phyloP scores from a whole-genome alignment of 1,284 basidiomycete species.

The Puccinia brachypodii region DNA sequence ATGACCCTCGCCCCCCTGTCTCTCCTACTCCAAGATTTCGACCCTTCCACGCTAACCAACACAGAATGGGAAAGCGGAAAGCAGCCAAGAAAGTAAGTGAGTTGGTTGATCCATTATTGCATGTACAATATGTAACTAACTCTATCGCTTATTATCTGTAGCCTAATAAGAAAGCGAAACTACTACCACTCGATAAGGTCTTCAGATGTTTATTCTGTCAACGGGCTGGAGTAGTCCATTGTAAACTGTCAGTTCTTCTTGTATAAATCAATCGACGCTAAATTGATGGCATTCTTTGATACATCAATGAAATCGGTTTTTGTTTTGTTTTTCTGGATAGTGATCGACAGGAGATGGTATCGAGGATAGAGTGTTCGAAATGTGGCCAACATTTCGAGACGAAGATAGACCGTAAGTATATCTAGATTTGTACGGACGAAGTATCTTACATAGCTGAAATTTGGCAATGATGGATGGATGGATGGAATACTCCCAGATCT shows the following conservation, averaged over 20 bases:
- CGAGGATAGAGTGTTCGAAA: slow-evolving; percentile 40
- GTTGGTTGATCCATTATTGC: no score
- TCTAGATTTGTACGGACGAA: neutral
- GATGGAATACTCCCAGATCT: neutral
- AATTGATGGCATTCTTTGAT: neutral
- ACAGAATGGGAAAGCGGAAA: slow-evolving; percentile 46
- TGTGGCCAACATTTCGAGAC: slow-evolving; percentile 46
- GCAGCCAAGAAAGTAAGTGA: slow-evolving; percentile 40
- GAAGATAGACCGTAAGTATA: slow-evolving; percentile 37
- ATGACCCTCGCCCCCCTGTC: no score
- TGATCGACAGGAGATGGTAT: slow-evolving; percentile 48
- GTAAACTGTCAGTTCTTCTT: slow-evolving; percentile 33
- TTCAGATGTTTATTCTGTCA: slow-evolving; percentile 48
- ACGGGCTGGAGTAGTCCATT: slow-evolving; percentile 43
- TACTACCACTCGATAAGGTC: slow-evolving; percentile 41
- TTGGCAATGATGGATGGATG: neutral
- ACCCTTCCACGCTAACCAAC: no score
- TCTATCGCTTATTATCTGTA: slow-evolving; percentile 6
- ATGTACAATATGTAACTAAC: neutral
- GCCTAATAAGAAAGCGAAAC: slow-evolving; percentile 44
- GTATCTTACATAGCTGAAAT: neutral
- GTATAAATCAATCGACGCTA: neutral
- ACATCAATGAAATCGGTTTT: neutral
- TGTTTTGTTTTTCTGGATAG: slow-evolving; percentile 1
- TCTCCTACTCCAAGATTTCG: no score